These are phyloP conservation scores for Wickerhamomyces bisporus DNA, from an alignment of 805 yeast genomes.

Conservation along the genomic window DNA sequence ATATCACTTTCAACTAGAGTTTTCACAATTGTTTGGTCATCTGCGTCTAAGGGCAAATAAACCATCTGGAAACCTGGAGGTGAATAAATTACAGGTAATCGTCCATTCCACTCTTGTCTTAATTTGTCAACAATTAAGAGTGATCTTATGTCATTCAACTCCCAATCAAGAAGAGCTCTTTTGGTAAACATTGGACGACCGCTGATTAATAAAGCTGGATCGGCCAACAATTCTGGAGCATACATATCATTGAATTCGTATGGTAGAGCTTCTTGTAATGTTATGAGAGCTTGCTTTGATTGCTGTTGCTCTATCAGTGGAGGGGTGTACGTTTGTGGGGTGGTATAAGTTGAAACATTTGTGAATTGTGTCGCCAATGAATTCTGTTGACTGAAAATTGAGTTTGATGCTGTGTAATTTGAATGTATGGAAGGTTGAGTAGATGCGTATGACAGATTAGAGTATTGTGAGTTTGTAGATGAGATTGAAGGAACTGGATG, in stretches of 20 bases:
- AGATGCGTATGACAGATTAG: slow-evolving; percentile 8
- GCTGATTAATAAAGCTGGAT: slow-evolving; percentile 39
- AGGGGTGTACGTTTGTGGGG: background rate
- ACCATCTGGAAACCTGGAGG: slow-evolving; percentile 39
- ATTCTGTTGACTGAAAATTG: slow-evolving; percentile 17
- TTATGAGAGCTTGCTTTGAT: slow-evolving; percentile 13
- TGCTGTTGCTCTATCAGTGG: slow-evolving; percentile 2
- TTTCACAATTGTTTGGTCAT: slow-evolving; percentile 46
- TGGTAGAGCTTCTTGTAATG: slow-evolving; percentile 50
- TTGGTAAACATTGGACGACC: slow-evolving; percentile 62
- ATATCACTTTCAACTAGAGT: slow-evolving; percentile 53
- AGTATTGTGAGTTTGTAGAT: slow-evolving; percentile 9
- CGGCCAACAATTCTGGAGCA: slow-evolving; percentile 46
- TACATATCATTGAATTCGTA: slow-evolving; percentile 49
- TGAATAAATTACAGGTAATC: slow-evolving; percentile 38
- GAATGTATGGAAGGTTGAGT: slow-evolving; percentile 6
- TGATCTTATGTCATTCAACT: slow-evolving; percentile 62
- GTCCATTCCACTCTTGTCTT: slow-evolving; percentile 51
- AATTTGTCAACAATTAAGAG: slow-evolving; percentile 43
- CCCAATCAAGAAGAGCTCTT: slow-evolving; percentile 65
- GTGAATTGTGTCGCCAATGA: slow-evolving; percentile 17
- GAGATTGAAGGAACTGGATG: slow-evolving; percentile 23
- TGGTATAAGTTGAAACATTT: slow-evolving; percentile 7
- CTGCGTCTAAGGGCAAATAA: slow-evolving; percentile 47
- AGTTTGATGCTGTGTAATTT: slow-evolving; percentile 6